These are phyloP conservation scores for Trichosporon sp. DNA, from an alignment of 1,284 basidiomycete species.

Conservation along the genomic window DNA sequence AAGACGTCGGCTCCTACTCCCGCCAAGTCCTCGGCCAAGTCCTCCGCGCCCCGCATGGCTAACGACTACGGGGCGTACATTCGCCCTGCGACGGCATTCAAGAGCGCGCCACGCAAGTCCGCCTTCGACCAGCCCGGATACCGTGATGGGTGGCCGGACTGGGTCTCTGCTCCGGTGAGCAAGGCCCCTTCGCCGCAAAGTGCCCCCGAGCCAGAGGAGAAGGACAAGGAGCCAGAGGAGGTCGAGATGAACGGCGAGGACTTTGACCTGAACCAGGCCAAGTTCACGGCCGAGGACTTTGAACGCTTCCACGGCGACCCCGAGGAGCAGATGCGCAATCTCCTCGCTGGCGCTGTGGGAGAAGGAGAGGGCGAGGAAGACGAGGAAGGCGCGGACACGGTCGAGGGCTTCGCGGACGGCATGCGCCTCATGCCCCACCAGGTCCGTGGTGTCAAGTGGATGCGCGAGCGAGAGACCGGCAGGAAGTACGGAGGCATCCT, in stretches of 20 bases:
- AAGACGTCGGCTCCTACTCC: conserved; percentile 1
- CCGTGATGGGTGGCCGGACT: conserved; percentile 37
- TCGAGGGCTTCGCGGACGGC: conserved; percentile 71
- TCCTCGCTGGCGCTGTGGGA: conserved; percentile 57
- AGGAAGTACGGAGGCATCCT: conserved; percentile 83
- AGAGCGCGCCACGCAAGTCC: conserved; percentile 15
- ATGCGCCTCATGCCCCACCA: conserved; percentile 83
- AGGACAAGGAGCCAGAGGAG: conserved; percentile 24
- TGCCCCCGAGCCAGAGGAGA: not conserved
- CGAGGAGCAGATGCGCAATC: conserved; percentile 61
- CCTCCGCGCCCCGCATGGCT: not conserved
- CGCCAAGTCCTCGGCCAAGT: not conserved
- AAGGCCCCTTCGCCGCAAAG: conserved; percentile 10
- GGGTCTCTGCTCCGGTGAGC: conserved; percentile 29
- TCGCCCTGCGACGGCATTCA: conserved; percentile 42
- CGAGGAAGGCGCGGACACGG: conserved; percentile 64
- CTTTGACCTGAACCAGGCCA: conserved; percentile 47
- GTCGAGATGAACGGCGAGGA: conserved; percentile 42
- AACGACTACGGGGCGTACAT: conserved; percentile 39
- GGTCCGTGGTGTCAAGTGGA: conserved; percentile 78
- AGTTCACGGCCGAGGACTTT: conserved; percentile 45
- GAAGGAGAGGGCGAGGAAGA: conserved; percentile 59
- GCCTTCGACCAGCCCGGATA: conserved; percentile 30
- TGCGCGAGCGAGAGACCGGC: conserved; percentile 77
- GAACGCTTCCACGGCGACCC: conserved; percentile 56